Percentiles rank a stretch among this genome's conserved stretches.
Conservation (phyloP, 2,329 filamentous ascomycete genomes). For the Alternaria sp. region DNA sequence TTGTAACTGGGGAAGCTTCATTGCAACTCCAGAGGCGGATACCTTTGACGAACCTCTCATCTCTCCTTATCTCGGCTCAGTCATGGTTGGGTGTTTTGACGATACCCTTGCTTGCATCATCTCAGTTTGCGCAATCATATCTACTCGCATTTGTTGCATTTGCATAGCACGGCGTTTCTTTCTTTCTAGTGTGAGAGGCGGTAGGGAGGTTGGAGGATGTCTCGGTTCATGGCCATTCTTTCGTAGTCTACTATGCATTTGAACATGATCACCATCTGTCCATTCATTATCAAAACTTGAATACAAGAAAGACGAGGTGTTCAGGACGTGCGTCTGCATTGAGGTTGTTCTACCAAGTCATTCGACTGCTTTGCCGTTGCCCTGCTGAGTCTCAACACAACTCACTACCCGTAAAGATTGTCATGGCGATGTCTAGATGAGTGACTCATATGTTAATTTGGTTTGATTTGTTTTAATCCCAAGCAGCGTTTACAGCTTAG, state of each 20-base stretch:
- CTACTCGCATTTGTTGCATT: constrained; percentile 18
- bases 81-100: constrained; percentile 14
- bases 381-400: no score
- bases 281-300: background rate
- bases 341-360: background rate
- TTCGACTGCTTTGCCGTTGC: background rate
- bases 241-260: background rate
- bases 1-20: constrained; percentile 32
- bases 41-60: background rate
- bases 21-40: no score
- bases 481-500: no score
- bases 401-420: no score
- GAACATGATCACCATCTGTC: background rate
- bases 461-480: no score
- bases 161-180: constrained; percentile 29
- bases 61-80: background rate
- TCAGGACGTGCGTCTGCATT: background rate
- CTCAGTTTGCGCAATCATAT: background rate
- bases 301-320: background rate
- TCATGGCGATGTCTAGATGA: no score
- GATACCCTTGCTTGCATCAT: constrained; percentile 19
- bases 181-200: background rate
- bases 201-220: no score
- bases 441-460: no score
- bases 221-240: no score